These are phyloP conservation scores for Metarhizium brunneum DNA, from an alignment of 2,329 filamentous ascomycete genomes.

Conservation along the genomic window DNA sequence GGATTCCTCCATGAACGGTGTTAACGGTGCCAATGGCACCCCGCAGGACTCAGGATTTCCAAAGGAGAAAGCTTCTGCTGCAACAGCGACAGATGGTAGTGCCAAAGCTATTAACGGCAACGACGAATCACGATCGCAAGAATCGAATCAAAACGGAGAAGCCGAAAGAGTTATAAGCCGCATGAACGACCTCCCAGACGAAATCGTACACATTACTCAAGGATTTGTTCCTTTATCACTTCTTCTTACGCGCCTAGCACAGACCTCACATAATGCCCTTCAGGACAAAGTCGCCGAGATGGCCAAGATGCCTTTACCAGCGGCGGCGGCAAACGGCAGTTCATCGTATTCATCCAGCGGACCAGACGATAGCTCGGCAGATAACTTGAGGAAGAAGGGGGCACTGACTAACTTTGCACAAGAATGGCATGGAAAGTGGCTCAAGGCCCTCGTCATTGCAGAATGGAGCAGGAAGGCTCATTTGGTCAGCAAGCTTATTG, in stretches of 20 bases:
- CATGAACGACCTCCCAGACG: conserved; percentile 51
- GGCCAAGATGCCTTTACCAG: conserved; percentile 54
- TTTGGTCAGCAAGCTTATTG: conserved; percentile 79
- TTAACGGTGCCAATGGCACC: conserved; percentile 27
- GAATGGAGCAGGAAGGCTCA: conserved; percentile 79
- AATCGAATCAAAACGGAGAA: neutral
- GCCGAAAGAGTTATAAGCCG: conserved; percentile 8
- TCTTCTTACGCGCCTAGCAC: conserved; percentile 69
- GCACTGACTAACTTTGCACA: conserved; percentile 69
- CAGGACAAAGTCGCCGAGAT: conserved; percentile 61
- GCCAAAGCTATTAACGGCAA: conserved; percentile 17
- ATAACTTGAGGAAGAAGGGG: conserved; percentile 69
- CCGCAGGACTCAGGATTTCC: conserved; percentile 17
- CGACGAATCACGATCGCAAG: conserved; percentile 2
- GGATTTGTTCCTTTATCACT: conserved; percentile 68
- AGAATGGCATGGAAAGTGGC: conserved; percentile 74
- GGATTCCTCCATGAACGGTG: conserved; percentile 33
- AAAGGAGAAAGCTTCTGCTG: conserved; percentile 20
- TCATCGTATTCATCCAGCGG: conserved; percentile 20
- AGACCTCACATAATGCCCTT: conserved; percentile 74
- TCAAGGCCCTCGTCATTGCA: conserved; percentile 82
- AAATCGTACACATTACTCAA: conserved; percentile 62
- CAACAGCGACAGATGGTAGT: conserved; percentile 5
- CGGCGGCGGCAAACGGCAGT: conserved; percentile 42
- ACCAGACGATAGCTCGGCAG: conserved; percentile 47